These are phyloP conservation scores for Vigna hirtella DNA, from an alignment of 306 rosid species.

Conservation along the genomic window DNA sequence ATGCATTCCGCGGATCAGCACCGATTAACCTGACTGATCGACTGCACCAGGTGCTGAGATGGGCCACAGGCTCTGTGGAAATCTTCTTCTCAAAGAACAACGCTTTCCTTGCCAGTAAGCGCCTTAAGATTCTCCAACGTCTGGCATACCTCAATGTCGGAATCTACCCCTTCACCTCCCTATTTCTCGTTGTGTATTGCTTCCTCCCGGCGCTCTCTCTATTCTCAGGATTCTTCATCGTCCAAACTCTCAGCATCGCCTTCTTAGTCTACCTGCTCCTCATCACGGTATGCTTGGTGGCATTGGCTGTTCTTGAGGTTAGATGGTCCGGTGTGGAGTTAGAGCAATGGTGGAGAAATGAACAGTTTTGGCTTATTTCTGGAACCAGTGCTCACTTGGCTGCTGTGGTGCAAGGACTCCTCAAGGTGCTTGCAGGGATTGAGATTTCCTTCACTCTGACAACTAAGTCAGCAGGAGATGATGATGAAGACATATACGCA, in stretches of 20 bases:
- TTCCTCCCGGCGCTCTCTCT: conserved; percentile 1
- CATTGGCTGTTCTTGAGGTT: neutral
- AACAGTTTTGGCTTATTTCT: neutral
- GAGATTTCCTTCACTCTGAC: neutral
- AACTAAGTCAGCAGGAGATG: neutral
- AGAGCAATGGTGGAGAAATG: conserved; percentile 9
- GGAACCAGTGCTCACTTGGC: conserved; percentile 8
- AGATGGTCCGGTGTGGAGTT: neutral
- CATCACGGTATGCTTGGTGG: neutral
- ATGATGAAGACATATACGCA: neutral
- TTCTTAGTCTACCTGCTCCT: neutral
- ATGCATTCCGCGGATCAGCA: neutral
- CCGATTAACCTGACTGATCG: neutral
- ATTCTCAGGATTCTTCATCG: neutral
- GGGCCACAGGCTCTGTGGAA: conserved; percentile 1
- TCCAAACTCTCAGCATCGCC: neutral
- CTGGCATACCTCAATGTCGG: neutral
- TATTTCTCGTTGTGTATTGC: neutral
- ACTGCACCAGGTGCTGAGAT: neutral
- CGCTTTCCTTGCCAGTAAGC: neutral
- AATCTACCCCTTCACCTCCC: neutral
- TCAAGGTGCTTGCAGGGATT: neutral
- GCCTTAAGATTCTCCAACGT: neutral
- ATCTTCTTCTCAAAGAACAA: neutral
- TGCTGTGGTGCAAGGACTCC: neutral